Conservation (phyloP, 306 rosid species). For the Sicyos baderoa region DNA sequence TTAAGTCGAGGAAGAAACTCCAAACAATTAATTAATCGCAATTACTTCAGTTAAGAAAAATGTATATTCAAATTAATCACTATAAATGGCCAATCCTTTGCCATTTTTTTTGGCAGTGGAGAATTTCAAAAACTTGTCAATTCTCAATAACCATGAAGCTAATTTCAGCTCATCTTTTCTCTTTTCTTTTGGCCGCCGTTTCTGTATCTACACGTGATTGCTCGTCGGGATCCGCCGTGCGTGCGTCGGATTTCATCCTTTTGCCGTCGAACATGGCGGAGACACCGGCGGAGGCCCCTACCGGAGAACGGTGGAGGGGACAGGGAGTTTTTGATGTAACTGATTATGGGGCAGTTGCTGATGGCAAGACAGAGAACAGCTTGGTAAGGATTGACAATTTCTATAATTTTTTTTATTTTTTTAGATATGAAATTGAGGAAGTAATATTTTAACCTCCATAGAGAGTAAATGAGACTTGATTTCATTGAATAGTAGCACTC, state of each 20-base stretch:
- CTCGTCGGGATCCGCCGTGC: background rate
- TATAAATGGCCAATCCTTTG: background rate
- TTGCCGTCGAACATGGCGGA: background rate
- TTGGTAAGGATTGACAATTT: background rate
- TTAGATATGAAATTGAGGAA: background rate
- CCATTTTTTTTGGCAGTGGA: background rate
- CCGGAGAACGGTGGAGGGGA: background rate
- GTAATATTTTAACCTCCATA: background rate
- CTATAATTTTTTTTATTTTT: background rate
- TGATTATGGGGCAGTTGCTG: conserved; percentile 14
- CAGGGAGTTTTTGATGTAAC: conserved; percentile 3
- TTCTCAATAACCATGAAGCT: background rate
- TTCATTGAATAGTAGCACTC: background rate
- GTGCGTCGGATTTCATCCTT: background rate
- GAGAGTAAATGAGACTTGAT: background rate
- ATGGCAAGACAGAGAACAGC: conserved; percentile 9
- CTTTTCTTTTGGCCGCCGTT: background rate
- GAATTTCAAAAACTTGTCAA: background rate
- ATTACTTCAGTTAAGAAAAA: background rate
- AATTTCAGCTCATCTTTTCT: background rate
- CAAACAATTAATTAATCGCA: conserved; percentile 1
- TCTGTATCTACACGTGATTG: background rate
- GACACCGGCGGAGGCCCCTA: conserved; percentile 5
- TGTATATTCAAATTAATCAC: background rate
- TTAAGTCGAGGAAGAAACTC: background rate